These are phyloP conservation scores for Zizania latifolia DNA, from an alignment of 176 grass and related monocot species.

Conservation along the genomic window DNA sequence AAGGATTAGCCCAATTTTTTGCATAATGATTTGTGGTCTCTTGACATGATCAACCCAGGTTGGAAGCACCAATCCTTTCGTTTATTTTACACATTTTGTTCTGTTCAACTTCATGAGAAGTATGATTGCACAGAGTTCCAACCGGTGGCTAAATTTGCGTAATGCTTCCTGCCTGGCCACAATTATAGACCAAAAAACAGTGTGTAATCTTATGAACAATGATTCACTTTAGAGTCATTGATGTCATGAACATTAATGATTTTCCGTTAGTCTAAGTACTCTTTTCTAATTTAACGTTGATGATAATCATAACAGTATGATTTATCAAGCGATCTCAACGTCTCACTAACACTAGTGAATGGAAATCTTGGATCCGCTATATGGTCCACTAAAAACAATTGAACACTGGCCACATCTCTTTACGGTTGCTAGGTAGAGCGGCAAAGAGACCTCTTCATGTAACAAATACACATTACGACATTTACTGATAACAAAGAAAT, in stretches of 20 bases:
- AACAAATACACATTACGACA: background rate
- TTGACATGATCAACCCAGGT: background rate
- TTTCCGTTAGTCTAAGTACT: too few relatives aligned
- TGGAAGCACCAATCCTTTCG: background rate
- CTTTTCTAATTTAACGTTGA: too few relatives aligned
- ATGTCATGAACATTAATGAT: too few relatives aligned
- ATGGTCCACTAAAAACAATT: background rate
- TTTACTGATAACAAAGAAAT: background rate
- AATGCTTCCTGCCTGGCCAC: conserved; percentile 14
- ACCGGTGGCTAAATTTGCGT: background rate
- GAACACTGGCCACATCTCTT: conserved; percentile 29
- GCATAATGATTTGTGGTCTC: background rate
- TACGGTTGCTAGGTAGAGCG: conserved; percentile 34
- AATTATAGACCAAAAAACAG: conserved; percentile 26
- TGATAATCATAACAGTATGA: too few relatives aligned
- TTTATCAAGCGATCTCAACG: too few relatives aligned
- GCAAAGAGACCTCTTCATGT: background rate
- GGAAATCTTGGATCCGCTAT: too few relatives aligned
- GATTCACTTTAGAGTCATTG: too few relatives aligned
- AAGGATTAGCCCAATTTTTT: too few relatives aligned
- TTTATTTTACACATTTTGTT: conserved; percentile 17
- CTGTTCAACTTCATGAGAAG: conserved; percentile 27
- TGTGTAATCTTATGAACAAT: background rate
- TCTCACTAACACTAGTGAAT: too few relatives aligned
- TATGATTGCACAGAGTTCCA: background rate